These are phyloP conservation scores for Volvox reticuliferus DNA, from an alignment of 139 green algal species.

Conservation along the genomic window DNA sequence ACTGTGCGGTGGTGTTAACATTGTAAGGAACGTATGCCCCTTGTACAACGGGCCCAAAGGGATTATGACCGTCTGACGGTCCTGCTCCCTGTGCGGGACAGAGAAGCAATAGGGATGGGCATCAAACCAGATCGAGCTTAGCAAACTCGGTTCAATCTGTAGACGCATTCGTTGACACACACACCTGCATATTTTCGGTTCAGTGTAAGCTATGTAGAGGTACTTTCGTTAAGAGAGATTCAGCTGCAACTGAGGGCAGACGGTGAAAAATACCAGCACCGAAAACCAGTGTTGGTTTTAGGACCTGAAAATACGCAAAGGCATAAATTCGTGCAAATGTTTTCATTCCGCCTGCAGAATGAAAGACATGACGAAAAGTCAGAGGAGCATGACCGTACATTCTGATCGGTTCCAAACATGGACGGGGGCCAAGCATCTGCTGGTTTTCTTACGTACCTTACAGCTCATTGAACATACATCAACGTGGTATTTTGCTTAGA, in stretches of 20 bases:
- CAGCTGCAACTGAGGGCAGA: not conserved
- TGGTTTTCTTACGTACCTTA: too few species aligned
- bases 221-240: not conserved
- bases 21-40: constrained; percentile 27
- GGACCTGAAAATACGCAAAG: too few species aligned
- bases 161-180: not conserved
- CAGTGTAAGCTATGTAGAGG: not conserved
- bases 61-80: constrained; percentile 10
- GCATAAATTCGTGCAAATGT: too few species aligned
- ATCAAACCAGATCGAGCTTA: not conserved
- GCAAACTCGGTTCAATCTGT: not conserved
- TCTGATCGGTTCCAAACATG: too few species aligned
- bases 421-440: too few species aligned
- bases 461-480: too few species aligned
- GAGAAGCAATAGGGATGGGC: not conserved
- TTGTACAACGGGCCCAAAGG: not conserved
- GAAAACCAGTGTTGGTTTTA: too few species aligned
- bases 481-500: not conserved
- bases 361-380: too few species aligned
- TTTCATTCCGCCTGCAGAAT: too few species aligned
- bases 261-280: too few species aligned
- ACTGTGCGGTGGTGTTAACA: constrained; percentile 31
- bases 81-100: not conserved
- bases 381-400: too few species aligned
- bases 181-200: constrained; percentile 16